phyloP scores from a whole-genome alignment of 805 yeast genomes.

The Wickerhamiella cacticola region DNA sequence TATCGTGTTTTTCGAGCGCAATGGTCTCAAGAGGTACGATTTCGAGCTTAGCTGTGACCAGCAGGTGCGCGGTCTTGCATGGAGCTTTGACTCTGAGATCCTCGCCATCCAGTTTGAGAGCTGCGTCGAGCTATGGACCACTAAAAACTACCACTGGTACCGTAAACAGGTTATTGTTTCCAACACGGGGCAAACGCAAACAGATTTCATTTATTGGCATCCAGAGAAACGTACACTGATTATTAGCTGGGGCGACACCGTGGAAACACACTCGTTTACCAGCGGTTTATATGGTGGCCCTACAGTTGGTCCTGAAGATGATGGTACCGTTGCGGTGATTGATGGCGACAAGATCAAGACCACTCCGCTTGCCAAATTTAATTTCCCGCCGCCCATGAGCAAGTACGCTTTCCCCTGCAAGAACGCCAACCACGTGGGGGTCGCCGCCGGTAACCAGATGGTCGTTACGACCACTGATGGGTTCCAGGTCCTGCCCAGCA shows the following conservation, averaged over 20 bases:
- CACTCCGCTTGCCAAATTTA: conserved; percentile 75
- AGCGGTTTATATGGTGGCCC: conserved; percentile 64
- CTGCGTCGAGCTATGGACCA: conserved; percentile 76
- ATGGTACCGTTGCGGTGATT: conserved; percentile 67
- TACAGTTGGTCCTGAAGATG: conserved; percentile 50
- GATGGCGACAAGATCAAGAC: conserved; percentile 63
- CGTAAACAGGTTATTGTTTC: conserved; percentile 59
- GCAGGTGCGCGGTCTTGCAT: conserved; percentile 41
- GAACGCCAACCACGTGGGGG: conserved; percentile 51
- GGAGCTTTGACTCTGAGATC: conserved; percentile 76
- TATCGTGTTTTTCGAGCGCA: conserved; percentile 76
- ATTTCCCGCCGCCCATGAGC: conserved; percentile 90
- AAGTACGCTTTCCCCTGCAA: conserved; percentile 49
- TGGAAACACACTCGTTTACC: conserved; percentile 35
- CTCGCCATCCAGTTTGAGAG: conserved; percentile 54
- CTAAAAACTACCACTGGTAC: conserved; percentile 92
- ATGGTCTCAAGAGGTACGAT: conserved; percentile 85
- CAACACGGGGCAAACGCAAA: not conserved
- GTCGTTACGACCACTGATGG: conserved; percentile 1
- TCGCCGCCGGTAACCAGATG: conserved; percentile 27
- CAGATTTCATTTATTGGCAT: conserved; percentile 47
- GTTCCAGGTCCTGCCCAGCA: conserved; percentile 18
- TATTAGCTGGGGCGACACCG: conserved; percentile 27
- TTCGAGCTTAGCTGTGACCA: conserved; percentile 48
- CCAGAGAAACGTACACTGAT: conserved; percentile 72